A percentile compares a stretch with the other conserved stretches of the same genome.
These are phyloP conservation scores for Hymenotorrendiella dingleyae DNA, from an alignment of 2,329 filamentous ascomycete genomes.

Conservation along the genomic window DNA sequence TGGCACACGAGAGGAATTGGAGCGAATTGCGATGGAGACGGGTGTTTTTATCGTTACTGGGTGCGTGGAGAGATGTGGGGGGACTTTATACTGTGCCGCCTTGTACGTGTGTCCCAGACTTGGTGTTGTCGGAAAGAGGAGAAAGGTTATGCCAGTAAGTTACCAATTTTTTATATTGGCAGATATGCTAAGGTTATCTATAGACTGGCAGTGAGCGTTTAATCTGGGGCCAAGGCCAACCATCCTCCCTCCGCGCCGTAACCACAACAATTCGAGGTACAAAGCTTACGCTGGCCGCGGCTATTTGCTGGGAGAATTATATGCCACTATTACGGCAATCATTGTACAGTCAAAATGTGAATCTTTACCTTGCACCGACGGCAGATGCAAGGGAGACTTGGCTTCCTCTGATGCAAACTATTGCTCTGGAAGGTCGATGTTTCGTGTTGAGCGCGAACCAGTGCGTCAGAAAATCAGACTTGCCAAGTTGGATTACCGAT, in stretches of 20 bases:
- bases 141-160: conserved; percentile 84
- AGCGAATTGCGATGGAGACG: conserved; percentile 67
- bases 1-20: conserved; percentile 74
- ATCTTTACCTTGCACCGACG: conserved; percentile 85
- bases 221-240: conserved; percentile 82
- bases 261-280: conserved; percentile 74
- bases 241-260: conserved; percentile 72
- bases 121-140: conserved; percentile 74
- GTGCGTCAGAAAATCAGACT: conserved; percentile 56
- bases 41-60: conserved; percentile 80
- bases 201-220: conserved; percentile 72
- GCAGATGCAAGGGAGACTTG: conserved; percentile 81
- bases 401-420: conserved; percentile 74
- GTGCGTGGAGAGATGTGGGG: conserved; percentile 71
- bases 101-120: conserved; percentile 73
- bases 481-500: conserved; percentile 50
- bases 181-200: conserved; percentile 6
- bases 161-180: not conserved
- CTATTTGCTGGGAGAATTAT: conserved; percentile 96
- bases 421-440: conserved; percentile 74
- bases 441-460: conserved; percentile 86
- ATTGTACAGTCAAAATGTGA: conserved; percentile 85
- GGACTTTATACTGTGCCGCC: conserved; percentile 76
- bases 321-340: conserved; percentile 84
- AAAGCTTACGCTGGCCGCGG: conserved; percentile 72